These are phyloP conservation scores for Xerocomus brunneocitrinus DNA, from an alignment of 768 basidiomycete genomes.

Conservation along the genomic window DNA sequence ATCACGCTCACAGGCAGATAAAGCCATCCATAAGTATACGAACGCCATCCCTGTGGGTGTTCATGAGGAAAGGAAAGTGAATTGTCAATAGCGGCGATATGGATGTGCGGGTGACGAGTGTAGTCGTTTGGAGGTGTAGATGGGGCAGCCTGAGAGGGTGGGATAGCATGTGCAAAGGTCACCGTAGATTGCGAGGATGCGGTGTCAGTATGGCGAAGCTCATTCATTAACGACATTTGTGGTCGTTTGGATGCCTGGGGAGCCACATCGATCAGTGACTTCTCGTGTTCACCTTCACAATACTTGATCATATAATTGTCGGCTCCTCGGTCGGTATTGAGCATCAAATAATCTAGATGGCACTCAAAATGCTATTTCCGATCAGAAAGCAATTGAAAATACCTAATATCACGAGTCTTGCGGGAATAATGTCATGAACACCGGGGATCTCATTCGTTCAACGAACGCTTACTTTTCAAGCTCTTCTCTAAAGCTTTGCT, in stretches of 20 bases:
- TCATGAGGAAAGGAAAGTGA: slow-evolving; percentile 90
- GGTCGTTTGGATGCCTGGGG: slow-evolving; percentile 63
- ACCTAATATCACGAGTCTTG: slow-evolving; percentile 82
- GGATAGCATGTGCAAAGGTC: slow-evolving; percentile 36
- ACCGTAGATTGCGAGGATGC: slow-evolving; percentile 36
- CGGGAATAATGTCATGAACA: slow-evolving; percentile 8
- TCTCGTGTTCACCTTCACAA: slow-evolving; percentile 78
- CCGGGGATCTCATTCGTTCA: background rate
- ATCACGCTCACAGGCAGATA: slow-evolving; percentile 83
- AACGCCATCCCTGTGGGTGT: slow-evolving; percentile 76
- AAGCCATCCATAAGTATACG: slow-evolving; percentile 86
- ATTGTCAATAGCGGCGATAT: slow-evolving; percentile 92
- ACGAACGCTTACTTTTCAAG: slow-evolving; percentile 66
- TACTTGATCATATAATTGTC: slow-evolving; percentile 94
- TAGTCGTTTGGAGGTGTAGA: slow-evolving; percentile 38
- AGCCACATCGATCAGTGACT: slow-evolving; percentile 71
- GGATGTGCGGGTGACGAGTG: slow-evolving; percentile 71
- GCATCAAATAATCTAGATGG: slow-evolving; percentile 76
- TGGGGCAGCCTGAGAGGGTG: slow-evolving; percentile 33
- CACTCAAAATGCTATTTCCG: slow-evolving; percentile 2
- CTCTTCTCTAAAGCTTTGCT: slow-evolving; percentile 81
- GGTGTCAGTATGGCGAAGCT: slow-evolving; percentile 50
- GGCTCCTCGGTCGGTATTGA: slow-evolving; percentile 82
- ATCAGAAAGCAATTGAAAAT: background rate
- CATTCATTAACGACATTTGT: slow-evolving; percentile 72